Conservation (phyloP, 2,329 filamentous ascomycete genomes). For the Neurospora crassa region DNA sequence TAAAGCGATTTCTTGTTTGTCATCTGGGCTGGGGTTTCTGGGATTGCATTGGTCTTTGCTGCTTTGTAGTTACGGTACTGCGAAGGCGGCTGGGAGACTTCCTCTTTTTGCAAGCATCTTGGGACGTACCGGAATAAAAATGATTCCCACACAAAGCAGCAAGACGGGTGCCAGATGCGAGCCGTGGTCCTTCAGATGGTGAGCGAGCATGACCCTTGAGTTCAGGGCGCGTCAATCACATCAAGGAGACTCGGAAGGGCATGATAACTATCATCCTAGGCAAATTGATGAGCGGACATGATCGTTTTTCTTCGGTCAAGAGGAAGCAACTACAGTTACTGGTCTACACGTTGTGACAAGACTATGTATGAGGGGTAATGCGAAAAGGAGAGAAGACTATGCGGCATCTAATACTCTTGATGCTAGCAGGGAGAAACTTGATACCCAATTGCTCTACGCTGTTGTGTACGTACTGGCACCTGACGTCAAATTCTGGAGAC, state of each 20-base stretch:
- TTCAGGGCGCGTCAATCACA: background rate
- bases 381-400: background rate
- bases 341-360: background rate
- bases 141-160: constrained; percentile 20
- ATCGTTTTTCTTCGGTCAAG: background rate
- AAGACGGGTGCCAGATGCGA: background rate
- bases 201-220: background rate
- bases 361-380: background rate
- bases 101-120: constrained; percentile 38
- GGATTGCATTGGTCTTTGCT: constrained; percentile 50
- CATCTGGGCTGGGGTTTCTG: constrained; percentile 57
- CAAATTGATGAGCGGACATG: background rate
- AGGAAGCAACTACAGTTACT: background rate
- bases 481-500: background rate
- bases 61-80: constrained; percentile 27
- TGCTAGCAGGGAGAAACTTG: background rate
- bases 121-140: constrained; percentile 34
- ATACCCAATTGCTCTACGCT: background rate
- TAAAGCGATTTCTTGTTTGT: constrained; percentile 51
- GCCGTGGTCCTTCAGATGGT: background rate
- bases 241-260: background rate
- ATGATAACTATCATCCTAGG: constrained; percentile 1
- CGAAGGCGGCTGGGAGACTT: constrained; percentile 35
- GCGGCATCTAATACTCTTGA: background rate
- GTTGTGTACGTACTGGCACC: background rate